A percentile compares a stretch with the other conserved stretches of the same genome.
Conservation (phyloP, 441 rosid species). For the Adansonia gregorii region DNA sequence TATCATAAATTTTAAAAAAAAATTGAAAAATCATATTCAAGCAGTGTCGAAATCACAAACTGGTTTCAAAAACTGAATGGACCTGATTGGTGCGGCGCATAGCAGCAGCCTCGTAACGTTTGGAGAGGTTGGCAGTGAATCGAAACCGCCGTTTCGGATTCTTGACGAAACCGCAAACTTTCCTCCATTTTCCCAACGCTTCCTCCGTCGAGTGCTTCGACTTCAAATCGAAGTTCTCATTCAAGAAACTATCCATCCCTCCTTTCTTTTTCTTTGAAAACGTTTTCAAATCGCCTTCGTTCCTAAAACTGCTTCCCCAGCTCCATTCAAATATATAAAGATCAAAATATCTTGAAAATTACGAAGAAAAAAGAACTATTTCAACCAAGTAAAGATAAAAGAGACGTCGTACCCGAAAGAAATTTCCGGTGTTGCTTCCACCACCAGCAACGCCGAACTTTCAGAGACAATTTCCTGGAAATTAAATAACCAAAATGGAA, state of each 20-base stretch:
- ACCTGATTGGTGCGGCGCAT: slow-evolving; percentile 86
- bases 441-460: not conserved
- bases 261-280: not conserved
- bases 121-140: slow-evolving; percentile 69
- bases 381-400: not conserved
- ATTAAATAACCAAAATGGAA: not conserved
- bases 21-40: not conserved
- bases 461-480: not conserved
- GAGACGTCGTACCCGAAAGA: not conserved
- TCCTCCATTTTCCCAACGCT: slow-evolving; percentile 58
- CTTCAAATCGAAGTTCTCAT: slow-evolving; percentile 56
- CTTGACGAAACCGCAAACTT: slow-evolving; percentile 61
- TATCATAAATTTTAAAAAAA: not conserved
- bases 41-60: not conserved
- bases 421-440: not conserved
- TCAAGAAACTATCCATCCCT: slow-evolving; percentile 67
- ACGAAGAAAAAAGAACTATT: not conserved
- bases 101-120: slow-evolving; percentile 70
- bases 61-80: not conserved
- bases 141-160: slow-evolving; percentile 73
- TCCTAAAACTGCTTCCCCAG: slow-evolving; percentile 7
- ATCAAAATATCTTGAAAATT: not conserved
- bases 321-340: slow-evolving; percentile 7
- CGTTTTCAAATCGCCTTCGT: not conserved
- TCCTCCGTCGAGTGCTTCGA: slow-evolving; percentile 58